These are phyloP conservation scores for Backusella tarrabulga DNA, from an alignment of 192 early-diverging fungal genomes.

Conservation along the genomic window DNA sequence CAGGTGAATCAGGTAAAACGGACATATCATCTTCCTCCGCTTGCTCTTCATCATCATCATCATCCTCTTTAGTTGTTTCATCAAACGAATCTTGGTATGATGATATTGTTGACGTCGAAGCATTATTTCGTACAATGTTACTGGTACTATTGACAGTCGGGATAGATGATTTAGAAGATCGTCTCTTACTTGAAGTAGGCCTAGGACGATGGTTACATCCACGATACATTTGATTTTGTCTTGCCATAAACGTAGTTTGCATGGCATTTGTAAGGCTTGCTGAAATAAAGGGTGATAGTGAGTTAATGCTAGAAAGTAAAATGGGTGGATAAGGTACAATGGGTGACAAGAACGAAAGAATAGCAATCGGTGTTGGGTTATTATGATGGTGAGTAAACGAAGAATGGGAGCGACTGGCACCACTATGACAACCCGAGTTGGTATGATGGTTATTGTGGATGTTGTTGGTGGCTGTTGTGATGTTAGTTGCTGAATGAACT, in stretches of 20 bases:
- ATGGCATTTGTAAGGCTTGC: slow-evolving; percentile 35
- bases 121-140: background rate
- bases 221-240: slow-evolving; percentile 14
- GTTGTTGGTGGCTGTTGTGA: background rate
- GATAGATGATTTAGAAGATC: background rate
- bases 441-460: background rate
- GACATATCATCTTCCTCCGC: background rate
- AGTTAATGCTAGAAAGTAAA: slow-evolving; percentile 35
- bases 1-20: background rate
- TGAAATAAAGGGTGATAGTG: slow-evolving; percentile 48
- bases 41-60: background rate
- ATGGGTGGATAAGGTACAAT: slow-evolving; percentile 50
- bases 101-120: background rate
- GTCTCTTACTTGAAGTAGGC: background rate
- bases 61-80: background rate
- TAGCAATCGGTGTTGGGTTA: slow-evolving; percentile 42
- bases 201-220: background rate
- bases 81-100: background rate
- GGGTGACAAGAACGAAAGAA: slow-evolving; percentile 53
- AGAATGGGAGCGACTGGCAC: background rate
- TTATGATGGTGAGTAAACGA: background rate
- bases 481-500: slow-evolving; percentile 14
- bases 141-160: background rate
- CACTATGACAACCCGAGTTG: background rate
- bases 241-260: slow-evolving; percentile 11